These are phyloP conservation scores for Syzygium aqueum DNA, from an alignment of 345 rosid genomes.

Conservation along the genomic window DNA sequence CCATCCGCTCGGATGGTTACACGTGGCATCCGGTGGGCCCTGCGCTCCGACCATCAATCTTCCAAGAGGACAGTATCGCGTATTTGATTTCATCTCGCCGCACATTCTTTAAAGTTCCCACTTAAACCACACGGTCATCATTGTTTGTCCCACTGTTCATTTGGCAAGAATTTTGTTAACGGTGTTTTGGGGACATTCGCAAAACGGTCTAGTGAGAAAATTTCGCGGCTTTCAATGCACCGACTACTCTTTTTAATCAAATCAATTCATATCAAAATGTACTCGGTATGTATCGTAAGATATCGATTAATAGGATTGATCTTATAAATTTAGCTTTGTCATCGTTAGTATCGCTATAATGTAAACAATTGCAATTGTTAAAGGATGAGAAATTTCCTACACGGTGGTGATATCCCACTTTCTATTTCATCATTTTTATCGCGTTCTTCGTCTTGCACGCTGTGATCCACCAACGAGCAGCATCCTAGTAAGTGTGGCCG, in stretches of 20 bases:
- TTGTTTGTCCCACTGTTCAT: background rate
- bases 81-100: background rate
- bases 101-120: background rate
- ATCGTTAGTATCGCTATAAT: background rate
- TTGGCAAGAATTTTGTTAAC: background rate
- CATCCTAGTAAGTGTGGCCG: background rate
- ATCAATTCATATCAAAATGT: background rate
- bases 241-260: too few relatives aligned
- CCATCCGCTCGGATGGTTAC: background rate
- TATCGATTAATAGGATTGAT: background rate
- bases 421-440: background rate
- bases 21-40: background rate
- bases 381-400: background rate
- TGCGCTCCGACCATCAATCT: background rate
- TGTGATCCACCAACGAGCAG: background rate
- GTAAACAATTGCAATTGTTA: background rate
- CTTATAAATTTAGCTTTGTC: background rate
- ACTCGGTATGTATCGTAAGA: background rate
- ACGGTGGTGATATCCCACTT: background rate
- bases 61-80: background rate
- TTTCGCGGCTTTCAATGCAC: background rate
- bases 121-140: background rate
- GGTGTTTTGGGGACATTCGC: rapidly evolving
- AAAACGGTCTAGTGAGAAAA: background rate
- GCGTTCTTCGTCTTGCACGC: background rate